phyloP scores from a whole-genome alignment of 169 alveolate species.

The Plasmodium inui region DNA sequence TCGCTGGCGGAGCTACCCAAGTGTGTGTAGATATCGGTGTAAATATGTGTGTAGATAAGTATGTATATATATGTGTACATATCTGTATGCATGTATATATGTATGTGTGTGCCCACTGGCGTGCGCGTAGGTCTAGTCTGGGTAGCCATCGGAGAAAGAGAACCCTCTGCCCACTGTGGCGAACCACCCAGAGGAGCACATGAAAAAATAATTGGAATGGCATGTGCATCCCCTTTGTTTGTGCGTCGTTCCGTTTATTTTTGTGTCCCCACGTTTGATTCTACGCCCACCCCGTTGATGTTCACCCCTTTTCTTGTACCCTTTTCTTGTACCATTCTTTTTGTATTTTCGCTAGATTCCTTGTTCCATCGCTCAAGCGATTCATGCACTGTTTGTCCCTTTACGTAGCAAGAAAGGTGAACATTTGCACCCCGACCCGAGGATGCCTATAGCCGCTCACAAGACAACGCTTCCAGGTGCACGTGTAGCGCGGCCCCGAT shows the following conservation, averaged over 20 bases:
- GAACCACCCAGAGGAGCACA: not conserved
- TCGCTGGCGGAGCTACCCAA: not conserved
- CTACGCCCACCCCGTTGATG: not conserved
- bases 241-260: not conserved
- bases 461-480: not conserved
- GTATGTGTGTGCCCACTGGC: not conserved
- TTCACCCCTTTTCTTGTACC: not conserved
- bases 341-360: not conserved
- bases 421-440: not conserved
- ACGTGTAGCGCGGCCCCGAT: not conserved
- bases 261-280: not conserved
- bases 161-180: not conserved
- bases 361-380: not conserved
- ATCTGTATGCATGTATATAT: not conserved
- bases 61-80: not conserved
- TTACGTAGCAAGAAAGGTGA: not conserved
- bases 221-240: not conserved
- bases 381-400: not conserved
- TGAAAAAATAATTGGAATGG: not conserved
- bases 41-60: not conserved
- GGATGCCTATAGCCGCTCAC: not conserved
- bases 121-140: not conserved
- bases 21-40: not conserved
- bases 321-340: not conserved
- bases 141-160: not conserved